Conservation (phyloP, 495 filamentous ascomycete species). For the Lichina pygmaea region DNA sequence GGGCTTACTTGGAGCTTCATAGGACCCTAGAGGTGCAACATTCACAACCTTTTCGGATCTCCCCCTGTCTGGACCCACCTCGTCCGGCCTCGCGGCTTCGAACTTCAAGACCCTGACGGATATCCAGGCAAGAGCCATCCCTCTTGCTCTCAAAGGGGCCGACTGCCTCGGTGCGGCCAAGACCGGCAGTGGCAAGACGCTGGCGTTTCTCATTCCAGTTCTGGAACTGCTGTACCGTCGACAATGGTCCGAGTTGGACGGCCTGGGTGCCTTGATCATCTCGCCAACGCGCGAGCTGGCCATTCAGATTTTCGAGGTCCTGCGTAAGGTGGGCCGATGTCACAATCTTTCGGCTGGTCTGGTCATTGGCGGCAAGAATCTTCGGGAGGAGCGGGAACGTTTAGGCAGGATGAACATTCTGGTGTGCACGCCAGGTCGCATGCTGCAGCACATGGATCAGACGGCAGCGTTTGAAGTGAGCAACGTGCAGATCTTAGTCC, state of each 20-base stretch:
- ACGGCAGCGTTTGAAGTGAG: constrained; percentile 73
- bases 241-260: constrained; percentile 76
- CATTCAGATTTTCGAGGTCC: constrained; percentile 88
- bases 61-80: constrained; percentile 66
- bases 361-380: constrained; percentile 80
- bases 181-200: constrained; percentile 87
- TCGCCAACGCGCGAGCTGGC: constrained; percentile 87
- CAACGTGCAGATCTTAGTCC: constrained; percentile 73
- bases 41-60: constrained; percentile 42
- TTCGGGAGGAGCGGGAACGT: constrained; percentile 69
- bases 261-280: constrained; percentile 74
- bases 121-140: constrained; percentile 71
- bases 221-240: constrained; percentile 84
- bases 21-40: constrained; percentile 17
- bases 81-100: constrained; percentile 50
- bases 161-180: constrained; percentile 92
- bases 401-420: constrained; percentile 90
- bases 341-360: constrained; percentile 83
- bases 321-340: constrained; percentile 69
- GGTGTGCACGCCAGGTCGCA: constrained; percentile 82
- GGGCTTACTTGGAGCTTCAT: constrained; percentile 1
- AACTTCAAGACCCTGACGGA: constrained; percentile 82
- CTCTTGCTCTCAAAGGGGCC: constrained; percentile 54
- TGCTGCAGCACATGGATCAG: constrained; percentile 90
- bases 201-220: constrained; percentile 78